phyloP scores from a whole-genome alignment of 2,329 filamentous ascomycete species.

The Leptographium wingfieldii region DNA sequence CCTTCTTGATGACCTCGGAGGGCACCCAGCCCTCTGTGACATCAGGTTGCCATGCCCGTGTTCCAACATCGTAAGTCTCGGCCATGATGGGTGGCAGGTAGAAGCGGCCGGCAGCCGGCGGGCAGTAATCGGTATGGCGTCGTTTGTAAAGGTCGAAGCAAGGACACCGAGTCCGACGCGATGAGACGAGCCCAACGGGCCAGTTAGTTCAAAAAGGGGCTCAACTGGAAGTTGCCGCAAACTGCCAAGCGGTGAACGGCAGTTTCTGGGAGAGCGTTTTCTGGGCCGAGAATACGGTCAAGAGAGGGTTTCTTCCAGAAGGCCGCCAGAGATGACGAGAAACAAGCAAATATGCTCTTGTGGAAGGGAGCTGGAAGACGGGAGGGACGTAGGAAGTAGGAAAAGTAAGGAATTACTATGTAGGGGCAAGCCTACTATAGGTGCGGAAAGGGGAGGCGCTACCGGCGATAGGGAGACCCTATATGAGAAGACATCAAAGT shows the following conservation, averaged over 20 bases:
- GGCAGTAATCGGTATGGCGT: not conserved
- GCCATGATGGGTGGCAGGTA: conserved; percentile 48
- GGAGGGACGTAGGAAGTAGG: not conserved
- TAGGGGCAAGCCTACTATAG: conserved; percentile 9
- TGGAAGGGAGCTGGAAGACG: not conserved
- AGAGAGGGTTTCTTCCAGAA: not conserved
- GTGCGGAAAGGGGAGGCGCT: conserved; percentile 11
- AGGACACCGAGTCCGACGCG: not conserved
- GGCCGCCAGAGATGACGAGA: not conserved
- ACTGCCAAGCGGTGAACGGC: conserved; percentile 2
- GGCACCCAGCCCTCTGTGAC: conserved; percentile 92
- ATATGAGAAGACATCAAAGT: conserved; percentile 10
- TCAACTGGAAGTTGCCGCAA: not conserved
- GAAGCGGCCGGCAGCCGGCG: conserved; percentile 16
- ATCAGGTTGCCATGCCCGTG: conserved; percentile 97
- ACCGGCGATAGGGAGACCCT: conserved; percentile 11
- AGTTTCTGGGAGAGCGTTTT: not conserved
- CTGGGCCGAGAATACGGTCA: not conserved
- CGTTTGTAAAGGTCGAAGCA: not conserved
- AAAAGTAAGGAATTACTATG: conserved; percentile 10
- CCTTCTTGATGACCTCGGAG: conserved; percentile 84
- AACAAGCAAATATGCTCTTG: not conserved
- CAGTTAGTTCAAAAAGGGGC: not conserved
- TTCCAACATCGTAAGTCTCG: conserved; percentile 91
- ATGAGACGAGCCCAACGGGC: not conserved